A percentile compares a stretch with the other conserved stretches of the same genome.
Conservation (phyloP, 2,329 filamentous ascomycete species). For the Aspergillus sp. region DNA sequence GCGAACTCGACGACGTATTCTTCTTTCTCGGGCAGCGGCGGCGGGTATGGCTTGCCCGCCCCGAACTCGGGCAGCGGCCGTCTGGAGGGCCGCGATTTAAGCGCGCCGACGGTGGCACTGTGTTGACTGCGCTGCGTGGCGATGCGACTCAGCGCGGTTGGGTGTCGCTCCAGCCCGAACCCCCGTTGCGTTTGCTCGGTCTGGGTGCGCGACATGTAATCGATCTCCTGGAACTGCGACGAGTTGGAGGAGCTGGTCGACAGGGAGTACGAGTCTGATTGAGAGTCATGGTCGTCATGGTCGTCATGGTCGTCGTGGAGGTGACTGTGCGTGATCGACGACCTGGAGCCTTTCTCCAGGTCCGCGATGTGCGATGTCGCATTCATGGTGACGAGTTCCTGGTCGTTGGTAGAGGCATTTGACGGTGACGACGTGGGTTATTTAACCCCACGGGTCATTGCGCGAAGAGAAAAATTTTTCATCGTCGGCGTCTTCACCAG, state of each 20-base stretch:
- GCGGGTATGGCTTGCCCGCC: background rate
- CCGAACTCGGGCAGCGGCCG: background rate
- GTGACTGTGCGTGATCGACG: background rate
- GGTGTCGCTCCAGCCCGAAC: constrained; percentile 35
- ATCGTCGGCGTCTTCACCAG: too few species aligned
- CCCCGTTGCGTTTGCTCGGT: constrained; percentile 27
- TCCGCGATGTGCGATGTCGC: constrained; percentile 28
- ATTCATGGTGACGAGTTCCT: constrained; percentile 30
- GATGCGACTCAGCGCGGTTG: constrained; percentile 40
- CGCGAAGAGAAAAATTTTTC: too few species aligned
- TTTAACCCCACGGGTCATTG: background rate
- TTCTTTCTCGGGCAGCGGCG: background rate
- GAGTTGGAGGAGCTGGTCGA: constrained; percentile 22
- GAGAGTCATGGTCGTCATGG: constrained; percentile 9
- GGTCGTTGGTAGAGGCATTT: background rate
- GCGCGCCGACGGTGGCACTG: constrained; percentile 41
- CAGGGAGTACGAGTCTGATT: constrained; percentile 19
- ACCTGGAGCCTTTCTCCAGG: constrained; percentile 31
- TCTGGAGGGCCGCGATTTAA: constrained; percentile 5
- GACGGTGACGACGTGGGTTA: too few species aligned
- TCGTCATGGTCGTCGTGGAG: background rate
- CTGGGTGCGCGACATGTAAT: constrained; percentile 29
- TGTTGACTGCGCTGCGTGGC: constrained; percentile 43
- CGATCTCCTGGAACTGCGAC: constrained; percentile 18
- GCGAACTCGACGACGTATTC: background rate